Base-by-base conservation (phyloP, 345 rosid species). In the Citrus inodora region DNA sequence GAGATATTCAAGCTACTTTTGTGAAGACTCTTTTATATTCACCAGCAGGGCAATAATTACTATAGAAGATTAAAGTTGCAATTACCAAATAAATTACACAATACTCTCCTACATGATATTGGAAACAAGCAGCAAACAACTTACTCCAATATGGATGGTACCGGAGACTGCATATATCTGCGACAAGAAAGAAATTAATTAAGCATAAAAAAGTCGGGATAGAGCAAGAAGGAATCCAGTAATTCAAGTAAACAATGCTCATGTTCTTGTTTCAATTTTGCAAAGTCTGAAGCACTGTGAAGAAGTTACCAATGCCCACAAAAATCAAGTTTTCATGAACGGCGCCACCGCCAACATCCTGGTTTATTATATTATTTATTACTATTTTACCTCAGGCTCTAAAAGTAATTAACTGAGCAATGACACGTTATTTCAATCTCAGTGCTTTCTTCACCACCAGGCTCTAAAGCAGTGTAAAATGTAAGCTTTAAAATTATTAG, bases 131-230 rank as follows among this genome's bases (percentile, higher is more conserved):
- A 64, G 37, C 62, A 16, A 28, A 75, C 13, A 79, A 80, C 89
- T 82, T 85, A 89, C 90, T 85, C 92, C 97, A n/a, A 91, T 92
- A 88, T 94, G 93, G 72, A 92, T 91, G 46, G 98, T 91, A 71
- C 92, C 89, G 55, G 98, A 94, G 28, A 94, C 98, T 46, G 94
- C 98, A 83, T 93, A 93, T 75, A 92, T 92, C 94, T 92, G 91
- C 83, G 73, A 82, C 21, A 75, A 9, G 61, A 79, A 78, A 78
- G 42, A 53, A 70, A 70, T 28, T 40, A 53, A 19, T 53, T 28
- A 32, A 32, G 62, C 17, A 32, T 22, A 46, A 53, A 28, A 70
- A 28, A 28, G n/a, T 9, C 9, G 28, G 48, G 25, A 62, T 46
- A 72, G 51, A 71, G 70, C 11, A 82, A n/a, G 76, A 42, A 74